phyloP scores from a whole-genome alignment of 345 rosid species.

The Conringia planisiliqua region DNA sequence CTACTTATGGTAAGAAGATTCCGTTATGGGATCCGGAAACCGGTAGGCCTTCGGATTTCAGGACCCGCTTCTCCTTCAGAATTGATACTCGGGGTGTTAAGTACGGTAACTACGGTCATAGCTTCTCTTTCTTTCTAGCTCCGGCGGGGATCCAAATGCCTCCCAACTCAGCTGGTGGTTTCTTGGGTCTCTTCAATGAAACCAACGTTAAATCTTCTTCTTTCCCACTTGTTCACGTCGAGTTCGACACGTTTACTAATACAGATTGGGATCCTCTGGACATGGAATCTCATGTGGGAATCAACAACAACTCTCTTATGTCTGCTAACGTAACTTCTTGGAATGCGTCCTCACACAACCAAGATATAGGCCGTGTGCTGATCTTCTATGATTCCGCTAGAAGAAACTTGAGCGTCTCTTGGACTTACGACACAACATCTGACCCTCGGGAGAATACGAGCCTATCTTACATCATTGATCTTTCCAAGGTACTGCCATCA shows the following conservation, averaged over 20 bases:
- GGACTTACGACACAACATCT: constrained; percentile 34
- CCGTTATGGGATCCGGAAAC: constrained; percentile 11
- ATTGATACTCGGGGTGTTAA: not conserved
- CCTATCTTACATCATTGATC: constrained; percentile 43
- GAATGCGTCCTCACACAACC: constrained; percentile 33
- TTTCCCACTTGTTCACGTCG: constrained; percentile 36
- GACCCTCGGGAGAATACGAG: constrained; percentile 33
- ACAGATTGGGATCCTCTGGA: constrained; percentile 34
- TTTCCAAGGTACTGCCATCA: constrained; percentile 39
- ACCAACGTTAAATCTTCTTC: not conserved
- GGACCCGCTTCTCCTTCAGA: constrained; percentile 31
- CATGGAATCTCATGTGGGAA: constrained; percentile 35
- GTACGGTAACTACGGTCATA: constrained; percentile 9
- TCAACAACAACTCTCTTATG: constrained; percentile 33
- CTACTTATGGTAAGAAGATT: constrained; percentile 15
- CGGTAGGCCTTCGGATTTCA: constrained; percentile 24
- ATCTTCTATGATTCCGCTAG: constrained; percentile 38
- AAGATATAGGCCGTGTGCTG: constrained; percentile 28
- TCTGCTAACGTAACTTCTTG: constrained; percentile 29
- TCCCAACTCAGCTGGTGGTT: constrained; percentile 41
- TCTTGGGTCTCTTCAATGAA: constrained; percentile 38
- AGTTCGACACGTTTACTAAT: constrained; percentile 34
- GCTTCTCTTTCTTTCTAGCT: constrained; percentile 35
- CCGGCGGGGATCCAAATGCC: constrained; percentile 33
- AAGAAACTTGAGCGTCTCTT: constrained; percentile 46